phyloP scores from a whole-genome alignment of 768 basidiomycete genomes.

The Trametes cubensis region DNA sequence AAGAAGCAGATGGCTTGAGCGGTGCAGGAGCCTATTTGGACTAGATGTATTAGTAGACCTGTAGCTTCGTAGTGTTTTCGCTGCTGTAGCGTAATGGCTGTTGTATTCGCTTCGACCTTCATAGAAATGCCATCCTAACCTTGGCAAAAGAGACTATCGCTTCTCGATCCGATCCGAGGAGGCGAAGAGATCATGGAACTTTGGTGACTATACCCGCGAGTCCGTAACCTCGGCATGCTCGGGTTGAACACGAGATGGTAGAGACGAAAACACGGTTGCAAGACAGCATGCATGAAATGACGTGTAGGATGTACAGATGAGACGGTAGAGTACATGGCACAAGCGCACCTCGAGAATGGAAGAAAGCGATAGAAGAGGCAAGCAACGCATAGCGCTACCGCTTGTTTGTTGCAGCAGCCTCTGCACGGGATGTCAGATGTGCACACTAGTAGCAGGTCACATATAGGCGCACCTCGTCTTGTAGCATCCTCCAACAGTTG shows the following conservation, averaged over 20 bases:
- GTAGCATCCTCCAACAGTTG: conserved; percentile 96
- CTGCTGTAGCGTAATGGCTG: neutral
- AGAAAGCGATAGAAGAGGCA: neutral
- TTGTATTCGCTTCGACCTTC: neutral
- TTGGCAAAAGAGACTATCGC: too few relatives aligned
- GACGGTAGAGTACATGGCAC: conserved; percentile 2
- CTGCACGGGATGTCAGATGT: neutral
- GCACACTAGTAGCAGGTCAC: neutral
- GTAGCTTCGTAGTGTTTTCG: neutral
- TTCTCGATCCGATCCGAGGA: too few relatives aligned
- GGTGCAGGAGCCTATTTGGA: neutral
- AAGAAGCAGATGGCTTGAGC: neutral
- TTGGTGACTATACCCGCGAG: too few relatives aligned
- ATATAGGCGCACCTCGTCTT: conserved; percentile 68
- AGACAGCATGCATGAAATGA: too few relatives aligned
- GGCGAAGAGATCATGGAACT: too few relatives aligned
- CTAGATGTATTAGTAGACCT: neutral
- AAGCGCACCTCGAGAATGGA: conserved; percentile 10
- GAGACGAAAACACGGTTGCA: too few relatives aligned
- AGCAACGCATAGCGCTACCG: neutral
- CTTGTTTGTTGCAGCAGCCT: conserved; percentile 14
- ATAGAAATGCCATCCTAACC: too few relatives aligned
- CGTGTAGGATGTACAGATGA: neutral
- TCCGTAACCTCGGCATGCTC: too few relatives aligned
- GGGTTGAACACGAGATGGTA: too few relatives aligned